Base-by-base conservation (phyloP, 2,329 filamentous ascomycete genomes). In the Paracamarosporium sp. region DNA sequence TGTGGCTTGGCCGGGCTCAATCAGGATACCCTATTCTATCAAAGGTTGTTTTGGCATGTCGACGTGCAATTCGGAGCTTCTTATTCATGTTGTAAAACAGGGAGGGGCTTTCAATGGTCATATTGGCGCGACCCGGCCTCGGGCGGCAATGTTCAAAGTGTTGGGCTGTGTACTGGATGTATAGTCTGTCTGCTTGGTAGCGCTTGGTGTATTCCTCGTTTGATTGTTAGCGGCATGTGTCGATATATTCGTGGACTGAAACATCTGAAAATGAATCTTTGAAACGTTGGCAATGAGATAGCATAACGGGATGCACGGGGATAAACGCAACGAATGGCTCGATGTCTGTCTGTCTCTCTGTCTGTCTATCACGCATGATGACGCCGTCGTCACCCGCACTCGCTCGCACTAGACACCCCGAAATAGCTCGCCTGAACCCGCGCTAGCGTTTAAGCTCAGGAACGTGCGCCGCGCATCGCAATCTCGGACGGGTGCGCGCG, bases 71-170 rank as follows among this genome's bases (percentile, higher is more conserved):
- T 7, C 22, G 17, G 36, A 40, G 17, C 36, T 20, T 4, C 36
- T 24, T 12, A 22, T 22, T 31, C 15, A 30, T 25, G 15, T 13
- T 53, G 51, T 38, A 44, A 46, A 53, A 43, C 25, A 35, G 9
- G 27, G 27, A 13, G 30, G 17, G n/a, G 12, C 13, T 20, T 20
- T 28, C 8, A 17, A 24, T 20, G 47, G 33, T 5, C 5, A 40
- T 38, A 33, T 30, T 38, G 33, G 20, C 17, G 36, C 25, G 45
- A 35, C 27, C 35, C 11, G 47, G 12, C 44, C 44, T 17, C 44
- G 20, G 44, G 44, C n/a, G 44, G 47, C 35, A n/a, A 51, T 41
- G 36, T 51, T 51, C 36, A 43, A 51, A 43, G 43, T 41, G 35
- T 41, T 51, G 48, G 27, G 33, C n/a, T n/a, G n/a, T n/a, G n/a